Evolutionary conservation across 306 rosid species (phyloP), one percentile per base, ranked within the genome.

Genomic region (Pueraria montana): DNA sequence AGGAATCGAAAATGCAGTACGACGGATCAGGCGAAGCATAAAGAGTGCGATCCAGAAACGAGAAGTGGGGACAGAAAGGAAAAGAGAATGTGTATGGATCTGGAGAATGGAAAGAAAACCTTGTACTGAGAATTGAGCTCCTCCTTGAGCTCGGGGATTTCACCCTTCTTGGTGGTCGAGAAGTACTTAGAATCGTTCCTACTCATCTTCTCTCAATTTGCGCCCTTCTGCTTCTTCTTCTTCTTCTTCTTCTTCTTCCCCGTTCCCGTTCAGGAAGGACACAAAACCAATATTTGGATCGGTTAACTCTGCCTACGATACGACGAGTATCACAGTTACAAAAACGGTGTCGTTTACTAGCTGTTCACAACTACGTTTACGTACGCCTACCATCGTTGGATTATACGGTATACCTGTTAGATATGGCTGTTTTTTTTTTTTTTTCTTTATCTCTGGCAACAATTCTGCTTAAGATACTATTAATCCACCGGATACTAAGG

Each of bases 121-220:
- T 96, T 96, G 92, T 96, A 96, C 93, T 96, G 99, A 75, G 99
- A 96, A 94, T 96, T 96, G 81, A 96, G 99, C 95, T 96, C 99
- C 85, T 96, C 99, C 64, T 96, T 96, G 91, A 96, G 99, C 93
- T 96, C 99, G 14, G 99, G 99, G 82, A 96, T 96, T 88, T 96
- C 99, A 16, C 99, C 99, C 91, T 96, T 96, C 87, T 96, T 96
- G 46, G 99, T 96, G 84, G 99, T 96, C 65, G 99, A 96, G 85
- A 96, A 96, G 86, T 96, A 96, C 90, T 96, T 96, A 80, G 99
- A 96, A 81, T 96, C 98, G 94, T 96, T 97, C 58, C 98, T 88
- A 84, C 99, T 96, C 99, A 96, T 96, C 80, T 53, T 80, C 76
- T 27, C 78, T 48, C 73, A 46, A 55, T 62, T 56, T 62, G 34